Evolutionary conservation across 1,284 basidiomycete genomes (phyloP).

Genomic region (Stygiomarasmius scandens): DNA sequence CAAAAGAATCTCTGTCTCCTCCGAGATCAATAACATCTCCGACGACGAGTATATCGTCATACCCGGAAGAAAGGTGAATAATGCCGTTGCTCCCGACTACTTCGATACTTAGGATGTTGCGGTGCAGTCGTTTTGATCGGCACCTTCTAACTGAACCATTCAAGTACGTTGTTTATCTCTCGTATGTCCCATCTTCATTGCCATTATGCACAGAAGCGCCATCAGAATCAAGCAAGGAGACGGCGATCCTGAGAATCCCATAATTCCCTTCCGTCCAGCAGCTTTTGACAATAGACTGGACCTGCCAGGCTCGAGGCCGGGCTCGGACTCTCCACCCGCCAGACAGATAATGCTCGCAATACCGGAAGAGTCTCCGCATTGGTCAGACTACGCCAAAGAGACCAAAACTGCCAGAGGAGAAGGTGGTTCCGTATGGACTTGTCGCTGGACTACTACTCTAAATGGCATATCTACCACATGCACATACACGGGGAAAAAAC

Average conservation of each 20-base stretch:
- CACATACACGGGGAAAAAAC: constrained; percentile 60
- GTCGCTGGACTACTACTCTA: constrained; percentile 3
- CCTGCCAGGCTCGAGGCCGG: neutral
- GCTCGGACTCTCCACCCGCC: neutral
- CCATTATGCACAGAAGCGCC: neutral
- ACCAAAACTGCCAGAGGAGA: neutral
- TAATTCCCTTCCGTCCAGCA: neutral
- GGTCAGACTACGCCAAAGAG: neutral
- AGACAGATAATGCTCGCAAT: neutral
- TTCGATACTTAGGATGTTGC: too few species aligned
- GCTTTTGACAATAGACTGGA: neutral
- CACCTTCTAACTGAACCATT: too few species aligned
- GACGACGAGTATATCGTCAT: too few species aligned
- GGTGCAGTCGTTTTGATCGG: too few species aligned
- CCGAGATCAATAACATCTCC: too few species aligned
- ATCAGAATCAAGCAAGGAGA: neutral
- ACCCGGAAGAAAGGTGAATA: too few species aligned
- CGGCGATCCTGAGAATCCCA: neutral
- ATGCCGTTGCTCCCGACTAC: too few species aligned
- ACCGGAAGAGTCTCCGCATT: neutral
- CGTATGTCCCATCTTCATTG: too few species aligned
- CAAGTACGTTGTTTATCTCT: too few species aligned
- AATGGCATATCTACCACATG: constrained; percentile 34
- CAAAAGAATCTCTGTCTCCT: too few species aligned
- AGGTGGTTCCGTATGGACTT: constrained; percentile 9